Evolutionary conservation across 306 rosid species (phyloP), one percentile per base, ranked within the genome.

Genomic region (Macrotyloma uniflorum): DNA sequence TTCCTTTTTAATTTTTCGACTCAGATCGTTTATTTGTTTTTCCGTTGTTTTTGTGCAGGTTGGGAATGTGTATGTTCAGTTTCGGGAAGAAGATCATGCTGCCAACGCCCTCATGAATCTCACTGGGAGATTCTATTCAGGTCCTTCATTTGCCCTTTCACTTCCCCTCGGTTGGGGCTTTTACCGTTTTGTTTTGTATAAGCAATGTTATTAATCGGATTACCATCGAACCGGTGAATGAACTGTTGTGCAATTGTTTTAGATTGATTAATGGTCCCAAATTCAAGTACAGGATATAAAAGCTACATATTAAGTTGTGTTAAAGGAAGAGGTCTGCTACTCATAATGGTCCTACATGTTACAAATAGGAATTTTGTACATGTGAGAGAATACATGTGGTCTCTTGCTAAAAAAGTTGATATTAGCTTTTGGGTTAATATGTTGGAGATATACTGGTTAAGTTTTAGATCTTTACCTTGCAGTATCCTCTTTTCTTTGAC

Each of bases 11-110:
- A 20, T 72, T n/a, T 28, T 59, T 4, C 8, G 22, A 23, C 5
- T 23, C 33, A 3, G 54, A 32, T 75, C 20, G 20, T 47, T 74
- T 4, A 6, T 5, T 74, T 33, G 5, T 49, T 69, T 42, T 1
- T 28, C 49, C 63, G 5, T 49, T 73, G 32, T 43, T n/a, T 32
- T 18, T 24, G 42, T 23, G 33, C 85, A 96, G 99, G 98, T 96
- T 58, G 99, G 99, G 6, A 96, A 96, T 82, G 99, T 96, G 18
- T 96, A 93, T 53, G 89, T 86, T 83, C 89, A 86, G 83, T 86
- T 93, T 74, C 90, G 95, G 65, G 98, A 93, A 87, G 99, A 96
- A 51, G 99, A 96, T 43, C 98, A 96, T 81, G 99, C 99, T 79
- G 91, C 98, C 7, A 90, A 89, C 49, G 99, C 99, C 8, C 94